Base-by-base conservation (phyloP, 2,329 filamentous ascomycete genomes). In the Venturia pyrina region DNA sequence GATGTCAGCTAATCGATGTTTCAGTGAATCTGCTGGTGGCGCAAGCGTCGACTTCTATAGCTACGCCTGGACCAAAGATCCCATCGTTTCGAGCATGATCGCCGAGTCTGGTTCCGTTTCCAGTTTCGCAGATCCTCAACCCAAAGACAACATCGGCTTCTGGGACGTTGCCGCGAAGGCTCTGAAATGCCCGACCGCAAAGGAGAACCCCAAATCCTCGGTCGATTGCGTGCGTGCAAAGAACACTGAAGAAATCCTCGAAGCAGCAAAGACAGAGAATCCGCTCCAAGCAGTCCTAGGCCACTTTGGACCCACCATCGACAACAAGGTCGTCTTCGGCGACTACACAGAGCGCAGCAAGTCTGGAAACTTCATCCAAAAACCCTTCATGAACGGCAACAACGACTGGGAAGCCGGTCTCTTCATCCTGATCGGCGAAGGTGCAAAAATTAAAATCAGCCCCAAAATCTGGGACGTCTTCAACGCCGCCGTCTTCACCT, bases 1-100 rank as follows among this genome's bases (percentile, higher is more conserved):
- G 34, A 15, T 34, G 21, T 17, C 24, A 8, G 28, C 56, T 60
- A 60, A 60, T 17, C 37, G 21, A n/a, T 34, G 28, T 34, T 24
- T 24, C 56, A 60, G 56, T 60, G 56, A 60, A 37, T 70, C 68
- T 46, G 70, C 70, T 41, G 70, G 70, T 40, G 69, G 67, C 21
- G 67, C 68, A 59, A 67, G 68, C 7, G 70, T 71, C 32, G 67
- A 69, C 40, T 32, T 37, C 37, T 67, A 68, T 53, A 32, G 57
- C n/a, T 69, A 68, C 43, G 65, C 67, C 19, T 69, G 63, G 61
- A 65, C 66, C 34, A 46, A 67, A 11, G 67, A 69, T 28, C 68
- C 68, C 13, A 68, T 69, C 50, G 67, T 69, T 37, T 17, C 37
- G 19, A 67, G 43, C 41, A 62, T 64, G 43, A 69, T 69, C 65